A percentile compares a stretch with the other conserved stretches of the same genome.
Evolutionary conservation across 108 stramenopile genomes (phyloP).

Genomic region (Conticribra guillardii): DNA sequence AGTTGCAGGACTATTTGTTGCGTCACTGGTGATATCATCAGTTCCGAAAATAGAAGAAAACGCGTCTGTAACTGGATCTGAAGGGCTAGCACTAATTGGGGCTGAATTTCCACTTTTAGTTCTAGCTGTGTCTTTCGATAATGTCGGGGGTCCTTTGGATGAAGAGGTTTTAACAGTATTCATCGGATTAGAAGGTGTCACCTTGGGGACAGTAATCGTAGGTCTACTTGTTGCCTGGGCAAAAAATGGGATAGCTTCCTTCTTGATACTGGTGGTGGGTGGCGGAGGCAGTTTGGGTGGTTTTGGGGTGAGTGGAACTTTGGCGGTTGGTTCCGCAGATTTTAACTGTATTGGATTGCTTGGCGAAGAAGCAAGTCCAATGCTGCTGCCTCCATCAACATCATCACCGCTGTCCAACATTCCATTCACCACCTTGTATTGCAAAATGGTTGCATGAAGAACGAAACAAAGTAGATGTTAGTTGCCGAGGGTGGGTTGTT

Average conservation of each 20-base stretch:
- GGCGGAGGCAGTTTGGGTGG: background rate
- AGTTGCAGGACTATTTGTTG: background rate
- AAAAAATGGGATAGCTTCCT: background rate
- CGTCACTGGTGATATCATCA: background rate
- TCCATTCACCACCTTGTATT: too few relatives aligned
- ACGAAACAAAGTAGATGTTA: background rate
- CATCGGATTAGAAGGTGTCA: too few relatives aligned
- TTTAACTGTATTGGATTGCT: background rate
- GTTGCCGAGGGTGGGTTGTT: too few relatives aligned
- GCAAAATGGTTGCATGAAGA: too few relatives aligned
- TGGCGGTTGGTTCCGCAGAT: conserved; percentile 11
- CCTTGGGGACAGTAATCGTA: too few relatives aligned
- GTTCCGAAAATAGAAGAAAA: conserved; percentile 12
- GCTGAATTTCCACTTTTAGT: background rate
- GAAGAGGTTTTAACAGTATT: too few relatives aligned
- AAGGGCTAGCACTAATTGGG: conserved; percentile 17
- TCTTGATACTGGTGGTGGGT: background rate
- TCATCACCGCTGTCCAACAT: too few relatives aligned
- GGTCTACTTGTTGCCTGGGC: too few relatives aligned
- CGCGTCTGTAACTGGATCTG: conserved; percentile 31
- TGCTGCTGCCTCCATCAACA: too few relatives aligned
- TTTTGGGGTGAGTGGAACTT: background rate
- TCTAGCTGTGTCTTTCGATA: background rate
- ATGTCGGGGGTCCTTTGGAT: background rate
- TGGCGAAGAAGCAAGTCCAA: too few relatives aligned